Percentiles rank a stretch among this genome's conserved stretches.
Evolutionary conservation across 106 monocot genomes (phyloP).

Genomic region (Platanthera zijinensis): DNA sequence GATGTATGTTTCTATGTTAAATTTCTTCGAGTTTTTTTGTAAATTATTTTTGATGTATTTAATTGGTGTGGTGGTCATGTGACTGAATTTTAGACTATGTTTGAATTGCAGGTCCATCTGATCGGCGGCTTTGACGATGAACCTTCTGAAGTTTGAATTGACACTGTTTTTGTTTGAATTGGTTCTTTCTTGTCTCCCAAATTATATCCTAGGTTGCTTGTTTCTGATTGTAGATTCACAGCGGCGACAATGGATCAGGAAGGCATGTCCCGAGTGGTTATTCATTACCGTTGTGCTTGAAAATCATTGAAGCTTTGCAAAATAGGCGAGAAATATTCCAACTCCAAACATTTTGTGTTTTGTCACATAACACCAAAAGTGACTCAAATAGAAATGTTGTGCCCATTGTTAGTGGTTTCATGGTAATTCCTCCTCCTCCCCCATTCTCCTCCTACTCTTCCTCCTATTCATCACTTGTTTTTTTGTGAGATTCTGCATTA

Average conservation of each 20-base stretch:
- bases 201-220: background rate
- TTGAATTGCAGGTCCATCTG: constrained; percentile 58
- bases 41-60: background rate
- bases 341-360: constrained; percentile 52
- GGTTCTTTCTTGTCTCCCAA: background rate
- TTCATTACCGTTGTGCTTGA: constrained; percentile 69
- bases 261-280: constrained; percentile 18
- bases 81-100: background rate
- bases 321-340: constrained; percentile 54
- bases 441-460: no score
- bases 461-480: no score
- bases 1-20: constrained; percentile 45
- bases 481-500: no score
- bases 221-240: constrained; percentile 12
- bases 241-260: constrained; percentile 13
- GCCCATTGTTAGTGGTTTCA: constrained; percentile 65
- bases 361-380: constrained; percentile 66
- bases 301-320: constrained; percentile 53
- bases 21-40: background rate
- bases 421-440: constrained; percentile 37
- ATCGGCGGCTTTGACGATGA: constrained; percentile 74
- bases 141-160: constrained; percentile 30
- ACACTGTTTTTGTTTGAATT: background rate
- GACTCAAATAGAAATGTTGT: constrained; percentile 45
- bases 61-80: background rate